Conservation (phyloP, 2,329 filamentous ascomycete genomes). For the Pestalotiopsis sp. region DNA sequence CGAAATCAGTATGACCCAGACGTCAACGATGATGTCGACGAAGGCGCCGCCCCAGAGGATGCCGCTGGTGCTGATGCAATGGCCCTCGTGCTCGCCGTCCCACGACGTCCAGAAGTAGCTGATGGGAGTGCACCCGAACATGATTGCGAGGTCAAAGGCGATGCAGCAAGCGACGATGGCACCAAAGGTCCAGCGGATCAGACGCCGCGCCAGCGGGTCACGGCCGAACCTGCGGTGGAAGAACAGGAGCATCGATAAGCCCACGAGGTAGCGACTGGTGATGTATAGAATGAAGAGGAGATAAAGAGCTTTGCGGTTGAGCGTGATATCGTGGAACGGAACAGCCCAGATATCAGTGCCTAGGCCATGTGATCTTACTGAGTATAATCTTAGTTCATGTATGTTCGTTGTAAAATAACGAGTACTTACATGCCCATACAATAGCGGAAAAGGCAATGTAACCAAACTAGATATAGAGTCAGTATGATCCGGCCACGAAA, state of each 20-base stretch:
- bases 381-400: neutral
- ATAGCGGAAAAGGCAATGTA: neutral
- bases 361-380: conserved; percentile 39
- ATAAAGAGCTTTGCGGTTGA: conserved; percentile 46
- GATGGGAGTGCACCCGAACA: conserved; percentile 56
- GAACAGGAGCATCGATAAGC: conserved; percentile 53
- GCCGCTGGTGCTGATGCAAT: conserved; percentile 51
- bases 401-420: no score
- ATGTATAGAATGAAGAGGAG: conserved; percentile 28
- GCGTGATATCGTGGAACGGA: conserved; percentile 32
- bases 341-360: conserved; percentile 56
- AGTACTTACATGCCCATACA: neutral
- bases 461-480: neutral
- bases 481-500: neutral
- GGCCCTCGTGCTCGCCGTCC: conserved; percentile 48
- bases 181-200: conserved; percentile 45
- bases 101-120: conserved; percentile 55
- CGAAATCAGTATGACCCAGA: conserved; percentile 55
- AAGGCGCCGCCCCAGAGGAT: conserved; percentile 54
- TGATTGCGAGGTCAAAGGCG: conserved; percentile 42
- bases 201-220: conserved; percentile 32
- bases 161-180: conserved; percentile 42
- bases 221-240: conserved; percentile 57
- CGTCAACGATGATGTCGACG: conserved; percentile 55
- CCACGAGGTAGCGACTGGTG: conserved; percentile 15